Base-by-base conservation (phyloP, 805 yeast species). In the Cyberlindnera maritima region DNA sequence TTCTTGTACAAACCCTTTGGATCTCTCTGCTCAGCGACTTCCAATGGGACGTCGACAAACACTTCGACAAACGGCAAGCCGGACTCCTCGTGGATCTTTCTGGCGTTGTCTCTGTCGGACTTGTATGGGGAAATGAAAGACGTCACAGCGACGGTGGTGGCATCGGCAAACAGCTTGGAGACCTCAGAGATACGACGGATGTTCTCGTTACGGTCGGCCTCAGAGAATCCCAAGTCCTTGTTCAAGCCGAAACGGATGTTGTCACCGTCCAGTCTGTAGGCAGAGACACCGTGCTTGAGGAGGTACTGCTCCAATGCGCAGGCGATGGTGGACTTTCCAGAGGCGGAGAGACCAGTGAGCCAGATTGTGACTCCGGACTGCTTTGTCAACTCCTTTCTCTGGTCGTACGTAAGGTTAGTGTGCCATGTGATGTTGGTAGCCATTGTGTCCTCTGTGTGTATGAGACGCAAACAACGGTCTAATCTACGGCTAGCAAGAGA, bases 371-470 rank as follows among this genome's bases (percentile, higher is more conserved):
- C 84, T 40, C 98, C 98, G 42, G 77, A 75, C 71, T 91, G 97
- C 48, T 83, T 81, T 51, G 88, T 80, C 47, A 87, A 70, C 25
- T 65, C 69, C 40, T 79, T 69, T 61, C 98, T 86, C 70, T 92
- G 96, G 18, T 75, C 82, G 67, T 85, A 89, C 19, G 94, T 83
- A 58, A 92, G 72, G 62, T 94, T 92, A 57, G 80, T 81, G 71
- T 92, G 97, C 97, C 98, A 92, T 55, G 97, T 90, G 67, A 92
- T 89, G 65, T 92, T 92, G 36, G 96, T 84, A 55, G 97, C 94
- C 97, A 92, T 92, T 23, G 10, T 45, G 25, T 20, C 25, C 9
- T 19, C 15, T 35, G 19, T 21, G 25, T 21, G 5, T 21, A 21
- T 5, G 9, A 6, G 25, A 21, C n/a, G n/a, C n/a, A n/a, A n/a